Percentiles rank a stretch among this genome's conserved stretches.
These are phyloP conservation scores for Ganoderma sp. DNA, from an alignment of 1,284 basidiomycete species.

Conservation along the genomic window DNA sequence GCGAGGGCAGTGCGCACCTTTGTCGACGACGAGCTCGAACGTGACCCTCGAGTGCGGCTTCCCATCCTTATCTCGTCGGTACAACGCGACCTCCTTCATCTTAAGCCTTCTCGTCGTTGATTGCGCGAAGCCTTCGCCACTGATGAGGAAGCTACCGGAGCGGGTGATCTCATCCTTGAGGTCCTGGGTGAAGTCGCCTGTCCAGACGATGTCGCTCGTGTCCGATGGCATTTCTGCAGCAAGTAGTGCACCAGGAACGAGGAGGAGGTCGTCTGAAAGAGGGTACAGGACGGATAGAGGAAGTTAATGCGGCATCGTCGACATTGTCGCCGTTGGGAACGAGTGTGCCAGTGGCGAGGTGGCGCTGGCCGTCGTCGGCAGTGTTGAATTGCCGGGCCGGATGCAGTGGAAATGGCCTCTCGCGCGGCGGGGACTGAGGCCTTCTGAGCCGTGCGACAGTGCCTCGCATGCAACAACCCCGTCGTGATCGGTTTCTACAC, in stretches of 20 bases:
- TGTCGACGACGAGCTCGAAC: conserved; percentile 15
- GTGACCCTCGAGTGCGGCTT: conserved; percentile 15
- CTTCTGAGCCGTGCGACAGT: neutral
- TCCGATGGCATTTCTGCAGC: neutral
- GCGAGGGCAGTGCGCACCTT: conserved; percentile 10
- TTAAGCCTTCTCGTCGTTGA: conserved; percentile 1
- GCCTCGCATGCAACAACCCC: neutral
- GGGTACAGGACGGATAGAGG: neutral
- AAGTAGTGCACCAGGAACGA: neutral
- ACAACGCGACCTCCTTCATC: conserved; percentile 18
- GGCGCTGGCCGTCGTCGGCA: conserved; percentile 2
- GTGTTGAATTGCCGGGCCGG: neutral
- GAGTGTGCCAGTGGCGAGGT: neutral
- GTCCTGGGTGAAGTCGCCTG: conserved; percentile 8
- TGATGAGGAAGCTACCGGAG: neutral
- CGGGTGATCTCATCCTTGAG: neutral
- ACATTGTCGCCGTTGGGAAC: neutral
- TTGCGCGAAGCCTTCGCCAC: conserved; percentile 7
- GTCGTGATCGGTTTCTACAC: neutral
- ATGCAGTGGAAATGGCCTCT: neutral
- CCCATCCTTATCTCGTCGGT: conserved; percentile 17
- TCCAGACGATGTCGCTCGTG: conserved; percentile 1
- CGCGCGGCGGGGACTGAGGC: too few species aligned
- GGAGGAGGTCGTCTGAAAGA: neutral
- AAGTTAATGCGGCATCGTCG: neutral